phyloP scores from a whole-genome alignment of 495 filamentous ascomycete species.

The Neurospora sp. region DNA sequence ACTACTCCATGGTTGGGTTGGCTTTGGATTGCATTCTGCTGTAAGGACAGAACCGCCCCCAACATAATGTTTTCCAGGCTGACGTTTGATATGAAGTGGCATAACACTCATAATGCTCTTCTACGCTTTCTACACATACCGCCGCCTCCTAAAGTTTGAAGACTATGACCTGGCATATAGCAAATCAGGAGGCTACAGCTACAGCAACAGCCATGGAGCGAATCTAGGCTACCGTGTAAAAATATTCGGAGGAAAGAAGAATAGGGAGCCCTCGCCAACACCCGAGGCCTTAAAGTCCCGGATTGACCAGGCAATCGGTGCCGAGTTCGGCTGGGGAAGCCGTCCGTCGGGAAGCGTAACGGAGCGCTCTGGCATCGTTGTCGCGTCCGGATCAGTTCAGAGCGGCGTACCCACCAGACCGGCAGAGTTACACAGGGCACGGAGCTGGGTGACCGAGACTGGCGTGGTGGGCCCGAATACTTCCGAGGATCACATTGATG shows the following conservation, averaged over 20 bases:
- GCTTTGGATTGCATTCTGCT: conserved; percentile 31
- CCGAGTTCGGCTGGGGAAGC: conserved; percentile 30
- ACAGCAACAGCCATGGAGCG: conserved; percentile 1
- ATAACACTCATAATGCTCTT: conserved; percentile 23
- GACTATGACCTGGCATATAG: conserved; percentile 25
- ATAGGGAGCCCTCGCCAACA: neutral
- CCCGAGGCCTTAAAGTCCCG: conserved; percentile 12
- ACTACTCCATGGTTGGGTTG: conserved; percentile 33
- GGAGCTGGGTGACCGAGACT: conserved; percentile 16
- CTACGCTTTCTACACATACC: conserved; percentile 31
- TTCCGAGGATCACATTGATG: neutral
- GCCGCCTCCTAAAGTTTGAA: conserved; percentile 31
- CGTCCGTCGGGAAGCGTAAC: neutral
- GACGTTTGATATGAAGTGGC: conserved; percentile 10
- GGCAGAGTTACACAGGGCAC: conserved; percentile 1
- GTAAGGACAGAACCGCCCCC: conserved; percentile 9
- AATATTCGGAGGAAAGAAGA: neutral
- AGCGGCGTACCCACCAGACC: conserved; percentile 5
- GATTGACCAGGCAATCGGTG: conserved; percentile 24
- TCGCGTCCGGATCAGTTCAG: conserved; percentile 15
- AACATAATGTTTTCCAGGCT: neutral
- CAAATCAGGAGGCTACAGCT: conserved; percentile 8
- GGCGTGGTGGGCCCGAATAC: conserved; percentile 2
- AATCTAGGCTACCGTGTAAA: conserved; percentile 14
- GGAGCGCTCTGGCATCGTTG: conserved; percentile 1